A percentile compares a stretch with the other conserved stretches of the same genome.
Conservation (phyloP, 2,329 filamentous ascomycete species). For the Alternaria hordeiaustralica region DNA sequence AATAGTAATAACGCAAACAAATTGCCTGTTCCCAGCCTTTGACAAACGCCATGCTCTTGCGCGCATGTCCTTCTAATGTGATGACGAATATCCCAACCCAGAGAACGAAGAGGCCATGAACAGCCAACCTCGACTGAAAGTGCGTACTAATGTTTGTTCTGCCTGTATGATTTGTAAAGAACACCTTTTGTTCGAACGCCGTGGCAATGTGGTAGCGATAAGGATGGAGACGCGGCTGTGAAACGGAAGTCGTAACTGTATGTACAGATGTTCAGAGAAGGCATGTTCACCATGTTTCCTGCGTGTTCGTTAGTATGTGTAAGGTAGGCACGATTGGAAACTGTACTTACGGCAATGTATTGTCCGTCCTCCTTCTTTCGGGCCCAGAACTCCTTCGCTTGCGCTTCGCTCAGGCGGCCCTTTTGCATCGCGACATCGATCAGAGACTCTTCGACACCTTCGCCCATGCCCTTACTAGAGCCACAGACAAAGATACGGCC, state of each 20-base stretch:
- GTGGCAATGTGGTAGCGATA: constrained; percentile 12
- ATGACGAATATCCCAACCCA: background rate
- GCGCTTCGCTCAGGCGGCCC: constrained; percentile 81
- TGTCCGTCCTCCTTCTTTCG: constrained; percentile 91
- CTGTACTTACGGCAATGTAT: constrained; percentile 78
- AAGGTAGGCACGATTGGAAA: background rate
- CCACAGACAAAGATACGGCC: constrained; percentile 96
- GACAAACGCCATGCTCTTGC: constrained; percentile 17
- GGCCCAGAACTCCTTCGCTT: constrained; percentile 87
- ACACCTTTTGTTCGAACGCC: constrained; percentile 16
- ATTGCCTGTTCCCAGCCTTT: background rate
- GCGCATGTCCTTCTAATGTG: constrained; percentile 7
- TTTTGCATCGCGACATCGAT: constrained; percentile 92
- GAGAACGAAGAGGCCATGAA: background rate
- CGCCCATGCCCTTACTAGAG: constrained; percentile 94
- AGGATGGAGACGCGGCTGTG: constrained; percentile 4
- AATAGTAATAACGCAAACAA: background rate
- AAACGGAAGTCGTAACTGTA: background rate
- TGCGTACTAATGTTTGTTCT: constrained; percentile 1
- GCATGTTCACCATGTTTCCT: constrained; percentile 13
- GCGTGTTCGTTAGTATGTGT: background rate
- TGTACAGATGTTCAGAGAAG: background rate
- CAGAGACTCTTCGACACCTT: constrained; percentile 87
- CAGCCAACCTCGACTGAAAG: background rate
- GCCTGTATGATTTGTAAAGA: constrained; percentile 6